Percentiles rank a stretch among this genome's conserved stretches.
Evolutionary conservation across 2,329 filamentous ascomycete genomes (phyloP).

Genomic region (Cladosporium velox): DNA sequence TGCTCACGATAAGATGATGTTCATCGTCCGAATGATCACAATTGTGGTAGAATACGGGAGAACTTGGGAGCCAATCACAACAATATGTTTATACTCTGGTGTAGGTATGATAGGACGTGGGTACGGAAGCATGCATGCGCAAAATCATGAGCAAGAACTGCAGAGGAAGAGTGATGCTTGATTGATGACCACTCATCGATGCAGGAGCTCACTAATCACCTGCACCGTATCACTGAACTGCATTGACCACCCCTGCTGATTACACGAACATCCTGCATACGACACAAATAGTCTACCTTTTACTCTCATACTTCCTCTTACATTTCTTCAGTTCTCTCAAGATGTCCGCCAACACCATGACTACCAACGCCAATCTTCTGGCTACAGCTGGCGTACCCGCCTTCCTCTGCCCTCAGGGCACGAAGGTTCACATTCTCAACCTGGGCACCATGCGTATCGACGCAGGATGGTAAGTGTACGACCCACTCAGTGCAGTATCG

Average conservation of each 20-base stretch:
- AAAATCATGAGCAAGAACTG: background rate
- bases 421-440: slow-evolving; percentile 6
- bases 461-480: background rate
- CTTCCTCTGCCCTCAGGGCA: slow-evolving; percentile 1
- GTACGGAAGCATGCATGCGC: background rate
- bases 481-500: background rate
- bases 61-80: no score
- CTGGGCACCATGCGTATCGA: slow-evolving; percentile 5
- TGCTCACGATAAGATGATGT: no score
- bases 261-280: background rate
- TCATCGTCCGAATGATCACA: no score
- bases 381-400: background rate
- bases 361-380: background rate
- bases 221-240: background rate
- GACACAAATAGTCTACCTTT: background rate
- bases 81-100: no score
- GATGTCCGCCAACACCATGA: background rate
- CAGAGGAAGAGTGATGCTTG: background rate
- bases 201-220: background rate
- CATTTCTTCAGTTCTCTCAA: no score
- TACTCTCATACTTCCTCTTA: no score
- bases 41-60: no score
- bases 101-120: no score
- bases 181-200: background rate
- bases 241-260: background rate